Evolutionary conservation across 495 filamentous ascomycete species (phyloP).

Genomic region (Penicillium lividum): DNA sequence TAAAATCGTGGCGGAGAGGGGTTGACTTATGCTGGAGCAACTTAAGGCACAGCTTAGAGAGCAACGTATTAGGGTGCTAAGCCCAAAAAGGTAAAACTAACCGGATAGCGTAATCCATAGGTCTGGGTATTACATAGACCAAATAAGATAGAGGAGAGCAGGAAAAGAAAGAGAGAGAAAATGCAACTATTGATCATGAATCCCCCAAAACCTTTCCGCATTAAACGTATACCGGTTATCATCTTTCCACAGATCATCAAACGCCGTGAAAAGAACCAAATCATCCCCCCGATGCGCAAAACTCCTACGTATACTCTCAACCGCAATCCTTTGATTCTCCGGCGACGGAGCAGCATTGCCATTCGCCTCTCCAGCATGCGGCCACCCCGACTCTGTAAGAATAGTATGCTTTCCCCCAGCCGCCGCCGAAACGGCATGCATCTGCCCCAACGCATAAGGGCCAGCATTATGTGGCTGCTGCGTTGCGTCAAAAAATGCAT

Average conservation of each 20-base stretch:
- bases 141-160: neutral
- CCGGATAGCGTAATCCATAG: too few relatives aligned
- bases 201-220: constrained; percentile 75
- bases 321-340: constrained; percentile 62
- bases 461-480: constrained; percentile 60
- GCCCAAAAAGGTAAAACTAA: too few relatives aligned
- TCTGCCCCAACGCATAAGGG: constrained; percentile 56
- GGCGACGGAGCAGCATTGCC: constrained; percentile 61
- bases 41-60: too few relatives aligned
- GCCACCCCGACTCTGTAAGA: constrained; percentile 87
- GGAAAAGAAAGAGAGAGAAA: constrained; percentile 3
- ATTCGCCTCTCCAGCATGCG: constrained; percentile 62
- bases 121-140: too few relatives aligned
- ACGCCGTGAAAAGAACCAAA: constrained; percentile 71
- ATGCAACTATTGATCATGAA: constrained; percentile 31
- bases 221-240: constrained; percentile 61
- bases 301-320: constrained; percentile 58
- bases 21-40: too few relatives aligned
- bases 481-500: constrained; percentile 78
- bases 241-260: constrained; percentile 79
- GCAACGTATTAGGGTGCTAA: too few relatives aligned
- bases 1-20: neutral
- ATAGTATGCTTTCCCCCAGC: constrained; percentile 58
- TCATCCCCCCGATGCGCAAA: constrained; percentile 49
- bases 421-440: constrained; percentile 48